A percentile compares a stretch with the other conserved stretches of the same genome.
Conservation (phyloP, 2,329 filamentous ascomycete genomes). For the Xylariaceae sp. region DNA sequence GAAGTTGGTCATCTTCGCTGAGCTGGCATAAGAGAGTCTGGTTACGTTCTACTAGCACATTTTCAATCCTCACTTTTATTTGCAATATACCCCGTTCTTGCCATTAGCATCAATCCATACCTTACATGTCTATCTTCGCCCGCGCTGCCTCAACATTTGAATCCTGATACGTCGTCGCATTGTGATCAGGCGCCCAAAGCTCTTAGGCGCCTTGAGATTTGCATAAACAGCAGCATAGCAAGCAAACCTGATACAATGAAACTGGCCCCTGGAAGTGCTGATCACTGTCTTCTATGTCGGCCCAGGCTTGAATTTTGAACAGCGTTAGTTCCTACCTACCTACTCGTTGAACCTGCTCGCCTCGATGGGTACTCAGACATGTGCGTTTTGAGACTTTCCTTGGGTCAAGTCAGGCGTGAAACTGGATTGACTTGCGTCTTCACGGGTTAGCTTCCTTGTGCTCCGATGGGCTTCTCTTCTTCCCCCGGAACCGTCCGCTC, state of each 20-base stretch:
- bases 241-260: neutral
- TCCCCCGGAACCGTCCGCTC: no score
- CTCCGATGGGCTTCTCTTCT: neutral
- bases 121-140: neutral
- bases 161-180: neutral
- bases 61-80: slow-evolving; percentile 23
- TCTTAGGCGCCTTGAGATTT: slow-evolving; percentile 3
- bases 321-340: no score
- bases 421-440: slow-evolving; percentile 18
- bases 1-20: slow-evolving; percentile 75
- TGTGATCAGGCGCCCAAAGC: slow-evolving; percentile 1
- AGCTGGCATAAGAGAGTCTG: slow-evolving; percentile 39
- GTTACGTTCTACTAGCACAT: slow-evolving; percentile 8
- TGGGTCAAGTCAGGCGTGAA: slow-evolving; percentile 15
- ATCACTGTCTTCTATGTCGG: slow-evolving; percentile 6
- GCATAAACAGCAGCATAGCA: neutral
- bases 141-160: neutral
- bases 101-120: slow-evolving; percentile 9
- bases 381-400: slow-evolving; percentile 8
- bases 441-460: neutral
- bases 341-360: no score
- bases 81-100: slow-evolving; percentile 25
- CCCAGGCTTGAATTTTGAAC: neutral
- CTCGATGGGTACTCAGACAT: slow-evolving; percentile 2
- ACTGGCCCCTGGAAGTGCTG: neutral